phyloP scores from a whole-genome alignment of 23 red algal species.

The Chondrus crispus region DNA sequence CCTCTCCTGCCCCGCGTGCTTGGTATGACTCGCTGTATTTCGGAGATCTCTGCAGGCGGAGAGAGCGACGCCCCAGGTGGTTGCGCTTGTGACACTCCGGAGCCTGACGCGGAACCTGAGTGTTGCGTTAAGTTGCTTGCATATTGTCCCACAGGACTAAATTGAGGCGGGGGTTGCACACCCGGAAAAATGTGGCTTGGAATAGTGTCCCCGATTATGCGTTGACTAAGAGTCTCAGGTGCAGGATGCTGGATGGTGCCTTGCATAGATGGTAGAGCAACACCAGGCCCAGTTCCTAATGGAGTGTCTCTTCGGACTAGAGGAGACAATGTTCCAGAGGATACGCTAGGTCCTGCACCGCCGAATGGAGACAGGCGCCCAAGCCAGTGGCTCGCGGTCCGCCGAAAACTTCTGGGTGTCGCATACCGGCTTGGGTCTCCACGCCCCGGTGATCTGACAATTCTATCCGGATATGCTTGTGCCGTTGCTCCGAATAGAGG shows the following conservation, averaged over 20 bases:
- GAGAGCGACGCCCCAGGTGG: background rate
- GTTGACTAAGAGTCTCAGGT: background rate
- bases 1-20: background rate
- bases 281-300: background rate
- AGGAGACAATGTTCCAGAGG: too few species aligned
- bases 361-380: background rate
- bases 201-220: background rate
- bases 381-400: background rate
- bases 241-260: background rate
- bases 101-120: constrained; percentile 30
- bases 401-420: background rate
- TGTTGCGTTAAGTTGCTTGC: background rate
- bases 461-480: background rate
- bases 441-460: background rate
- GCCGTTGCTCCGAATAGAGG: background rate
- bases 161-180: background rate
- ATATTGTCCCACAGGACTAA: too few species aligned
- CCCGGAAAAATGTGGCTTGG: background rate
- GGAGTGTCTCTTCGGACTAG: too few species aligned
- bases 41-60: background rate
- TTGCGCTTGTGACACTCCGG: constrained; percentile 5
- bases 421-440: background rate
- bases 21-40: background rate
- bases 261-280: background rate
- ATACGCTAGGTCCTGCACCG: background rate